Percentiles rank a stretch among this genome's conserved stretches.
Conservation (phyloP, 495 filamentous ascomycete genomes). For the Polyplosphaeria fusca region DNA sequence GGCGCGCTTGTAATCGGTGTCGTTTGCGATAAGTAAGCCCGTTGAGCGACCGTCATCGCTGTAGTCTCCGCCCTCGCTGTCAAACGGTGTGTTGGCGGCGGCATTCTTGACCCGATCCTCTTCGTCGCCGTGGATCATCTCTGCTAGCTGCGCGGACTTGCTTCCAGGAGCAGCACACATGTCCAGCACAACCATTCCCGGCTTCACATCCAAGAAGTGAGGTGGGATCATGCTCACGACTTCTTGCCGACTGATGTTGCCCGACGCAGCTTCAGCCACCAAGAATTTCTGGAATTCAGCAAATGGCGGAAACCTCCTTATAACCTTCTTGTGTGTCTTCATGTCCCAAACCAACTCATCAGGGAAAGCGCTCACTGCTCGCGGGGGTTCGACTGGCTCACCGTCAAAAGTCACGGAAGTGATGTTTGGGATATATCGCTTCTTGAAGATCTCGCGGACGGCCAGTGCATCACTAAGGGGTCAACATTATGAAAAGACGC, state of each 20-base stretch:
- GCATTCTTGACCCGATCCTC: constrained; percentile 70
- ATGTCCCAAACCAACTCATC: constrained; percentile 92
- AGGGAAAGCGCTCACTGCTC: constrained; percentile 83
- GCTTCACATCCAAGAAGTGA: constrained; percentile 81
- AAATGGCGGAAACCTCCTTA: constrained; percentile 88
- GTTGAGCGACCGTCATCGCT: constrained; percentile 81
- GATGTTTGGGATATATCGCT: constrained; percentile 88
- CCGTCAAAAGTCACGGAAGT: constrained; percentile 75
- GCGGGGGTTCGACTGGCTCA: constrained; percentile 72
- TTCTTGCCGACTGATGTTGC: constrained; percentile 96
- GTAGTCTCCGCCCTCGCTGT: constrained; percentile 55
- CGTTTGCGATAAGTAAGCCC: constrained; percentile 90
- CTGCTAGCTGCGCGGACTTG: constrained; percentile 91
- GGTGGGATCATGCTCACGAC: constrained; percentile 98
- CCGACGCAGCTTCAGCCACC: constrained; percentile 94
- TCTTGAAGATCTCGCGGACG: constrained; percentile 77
- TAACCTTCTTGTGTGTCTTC: constrained; percentile 90
- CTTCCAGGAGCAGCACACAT: constrained; percentile 95
- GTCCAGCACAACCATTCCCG: constrained; percentile 89
- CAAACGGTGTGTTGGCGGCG: constrained; percentile 41
- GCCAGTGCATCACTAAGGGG: constrained; percentile 57
- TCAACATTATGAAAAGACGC: neutral
- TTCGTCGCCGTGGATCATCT: constrained; percentile 89
- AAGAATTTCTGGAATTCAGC: constrained; percentile 94
- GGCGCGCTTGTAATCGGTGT: constrained; percentile 88